Conservation (phyloP, 2,329 filamentous ascomycete species). For the Venturiaceae sp. region DNA sequence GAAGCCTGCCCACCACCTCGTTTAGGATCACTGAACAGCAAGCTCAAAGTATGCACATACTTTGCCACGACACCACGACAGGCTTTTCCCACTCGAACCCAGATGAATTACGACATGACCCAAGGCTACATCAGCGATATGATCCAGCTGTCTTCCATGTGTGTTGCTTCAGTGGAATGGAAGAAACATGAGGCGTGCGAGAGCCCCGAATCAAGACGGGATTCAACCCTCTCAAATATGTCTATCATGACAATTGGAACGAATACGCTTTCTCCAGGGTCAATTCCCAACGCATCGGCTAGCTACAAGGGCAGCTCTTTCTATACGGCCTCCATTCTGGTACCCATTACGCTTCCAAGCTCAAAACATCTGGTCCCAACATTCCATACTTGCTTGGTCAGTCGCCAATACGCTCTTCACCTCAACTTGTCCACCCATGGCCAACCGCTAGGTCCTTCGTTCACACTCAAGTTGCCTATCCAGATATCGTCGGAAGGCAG, state of each 20-base stretch:
- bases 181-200: slow-evolving; percentile 30
- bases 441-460: slow-evolving; percentile 17
- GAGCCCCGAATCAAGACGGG: slow-evolving; percentile 11
- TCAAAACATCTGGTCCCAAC: slow-evolving; percentile 56
- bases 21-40: slow-evolving; percentile 42
- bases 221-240: slow-evolving; percentile 18
- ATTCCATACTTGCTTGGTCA: slow-evolving; percentile 59
- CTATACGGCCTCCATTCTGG: slow-evolving; percentile 53
- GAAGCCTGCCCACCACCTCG: slow-evolving; percentile 40
- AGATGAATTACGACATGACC: slow-evolving; percentile 33
- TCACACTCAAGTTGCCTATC: slow-evolving; percentile 34
- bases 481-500: slow-evolving; percentile 33
- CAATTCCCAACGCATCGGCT: slow-evolving; percentile 21
- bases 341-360: slow-evolving; percentile 53
- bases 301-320: slow-evolving; percentile 37
- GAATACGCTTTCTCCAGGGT: slow-evolving; percentile 18
- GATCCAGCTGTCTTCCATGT: slow-evolving; percentile 44
- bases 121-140: slow-evolving; percentile 44
- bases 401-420: slow-evolving; percentile 53
- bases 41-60: slow-evolving; percentile 48
- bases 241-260: slow-evolving; percentile 17
- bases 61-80: slow-evolving; percentile 43
- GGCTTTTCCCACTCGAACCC: slow-evolving; percentile 36
- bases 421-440: slow-evolving; percentile 46
- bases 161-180: slow-evolving; percentile 49